Base-by-base conservation (phyloP, 768 basidiomycete species). In the Exsudoporus frostii region DNA sequence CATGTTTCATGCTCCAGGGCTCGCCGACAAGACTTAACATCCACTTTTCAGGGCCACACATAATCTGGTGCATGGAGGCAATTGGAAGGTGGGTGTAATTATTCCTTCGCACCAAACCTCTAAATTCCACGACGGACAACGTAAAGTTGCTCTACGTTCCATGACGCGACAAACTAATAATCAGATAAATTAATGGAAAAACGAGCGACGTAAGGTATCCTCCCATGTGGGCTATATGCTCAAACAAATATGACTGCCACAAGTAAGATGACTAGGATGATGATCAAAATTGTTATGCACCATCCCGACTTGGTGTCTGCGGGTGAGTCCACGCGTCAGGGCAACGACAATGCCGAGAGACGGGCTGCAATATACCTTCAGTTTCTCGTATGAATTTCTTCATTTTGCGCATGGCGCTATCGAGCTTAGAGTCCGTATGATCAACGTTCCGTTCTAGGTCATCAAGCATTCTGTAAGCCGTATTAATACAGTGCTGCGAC, bases 221-320 rank as follows among this genome's bases (percentile, higher is more conserved):
- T 56, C 52, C 45, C 45, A 41, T 27, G 41, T 22, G 32, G 19
- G 34, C 2, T 20, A 45, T 37, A 39, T 14, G 27, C 34, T 71
- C 54, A 93, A 49, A 92, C 67, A 41, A 97, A 73, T 32, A 98
- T 88, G 40, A 93, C 90, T 6, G 85, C 81, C 30, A 94, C 68
- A 11, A 98, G 76, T 20, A 98, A 76, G 27, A 86, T 76, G 69
- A 85, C 74, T 1, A 98, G 77, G 20, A 98, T 77, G 34, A 93
- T 76, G 37, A 92, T 90, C 29, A 98, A 77, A 50, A 95, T 83
- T 30, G 85, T 77, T 49, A 98, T 88, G 66, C 91, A 93, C 86
- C 90, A 97, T 30, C 90, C 89, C 33, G 90, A 92, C 56, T 88
- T 88, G 38, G 85, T 89, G 67, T 93, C 94, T 86, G 65, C 9